Evolutionary conservation across 148 eudicot species (phyloP).

Genomic region (Rhododendron ferrugineum): DNA sequence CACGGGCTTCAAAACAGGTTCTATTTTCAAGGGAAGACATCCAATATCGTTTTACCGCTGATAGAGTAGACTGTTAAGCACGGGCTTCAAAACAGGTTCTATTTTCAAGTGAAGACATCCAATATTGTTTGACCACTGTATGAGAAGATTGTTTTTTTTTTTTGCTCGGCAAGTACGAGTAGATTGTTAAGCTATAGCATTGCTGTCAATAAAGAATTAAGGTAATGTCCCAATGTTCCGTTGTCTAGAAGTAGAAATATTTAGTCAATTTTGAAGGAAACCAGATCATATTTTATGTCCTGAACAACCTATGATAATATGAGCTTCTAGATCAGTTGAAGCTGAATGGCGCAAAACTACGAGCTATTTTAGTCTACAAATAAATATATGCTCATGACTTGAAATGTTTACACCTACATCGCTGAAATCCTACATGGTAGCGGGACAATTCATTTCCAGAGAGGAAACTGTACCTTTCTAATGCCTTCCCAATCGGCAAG

Average conservation of each 20-base stretch:
- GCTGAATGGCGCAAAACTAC: not conserved
- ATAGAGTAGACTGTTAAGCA: not conserved
- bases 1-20: not conserved
- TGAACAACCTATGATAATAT: not conserved
- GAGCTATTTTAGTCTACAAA: not conserved
- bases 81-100: not conserved
- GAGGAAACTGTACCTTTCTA: slow-evolving; percentile 41
- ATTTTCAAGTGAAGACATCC: not conserved
- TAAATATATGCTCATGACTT: not conserved
- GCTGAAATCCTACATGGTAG: not conserved
- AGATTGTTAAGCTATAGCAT: not conserved
- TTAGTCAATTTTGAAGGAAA: not conserved
- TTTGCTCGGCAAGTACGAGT: not conserved
- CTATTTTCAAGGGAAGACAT: not conserved
- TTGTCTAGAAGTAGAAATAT: not conserved
- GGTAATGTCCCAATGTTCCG: not conserved
- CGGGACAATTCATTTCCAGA: not conserved
- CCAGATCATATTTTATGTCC: not conserved
- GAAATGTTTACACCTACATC: not conserved
- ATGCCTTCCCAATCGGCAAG: slow-evolving; percentile 98
- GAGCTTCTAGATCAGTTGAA: not conserved
- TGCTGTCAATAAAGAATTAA: not conserved
- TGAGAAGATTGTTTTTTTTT: not conserved
- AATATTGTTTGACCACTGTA: not conserved
- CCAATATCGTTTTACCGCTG: not conserved